Base-by-base conservation (phyloP, 208 protist genomes). In the Tritrichomonas musculus region DNA sequence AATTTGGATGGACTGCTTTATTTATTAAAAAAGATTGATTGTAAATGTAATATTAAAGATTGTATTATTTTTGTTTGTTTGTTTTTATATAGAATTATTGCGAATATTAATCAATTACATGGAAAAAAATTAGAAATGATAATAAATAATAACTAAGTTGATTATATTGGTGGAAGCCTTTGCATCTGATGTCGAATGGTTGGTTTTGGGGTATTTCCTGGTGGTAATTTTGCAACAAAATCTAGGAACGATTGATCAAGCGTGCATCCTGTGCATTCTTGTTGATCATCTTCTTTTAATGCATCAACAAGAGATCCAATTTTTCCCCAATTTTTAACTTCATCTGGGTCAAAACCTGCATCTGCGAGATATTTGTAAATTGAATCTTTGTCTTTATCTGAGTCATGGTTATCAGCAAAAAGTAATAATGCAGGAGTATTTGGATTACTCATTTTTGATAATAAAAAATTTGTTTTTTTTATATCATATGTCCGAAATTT, bases 291-390 rank as follows among this genome's bases (percentile, higher is more conserved):
- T 57, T 88, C 77, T 39, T 88, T 88, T 30, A 88, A 57, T 33
- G 77, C 77, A 33, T 88, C 77, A 50, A 88, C 17, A 36, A 88
- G 30, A 14, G 77, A 88, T 20, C 77, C 77, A 39, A 88, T 88
- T 88, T 13, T 53, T 20, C 77, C 77, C 77, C 77, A 88, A 47
- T 49, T 88, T 50, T 88, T 88, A 5, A 88, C 77, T 57, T 88
- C 77, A 47, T 49, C 47, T 27, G 25, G n/a, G 22, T 53, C 47
- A 50, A 88, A 88, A 20, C 47, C 77, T 33, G 77, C 44, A n/a
- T 57, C 77, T 33, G 41, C 33, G 20, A 88, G 77, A 39, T 88
- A 88, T 57, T 88, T 88, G 77, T 57, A 57, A 53, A 88, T 88
- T 8, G 41, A 47, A 39, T 88, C 77, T 9, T 44, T 53, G 20